Evolutionary conservation across 306 rosid genomes (phyloP).

Genomic region (Pterocarpus santalinus): DNA sequence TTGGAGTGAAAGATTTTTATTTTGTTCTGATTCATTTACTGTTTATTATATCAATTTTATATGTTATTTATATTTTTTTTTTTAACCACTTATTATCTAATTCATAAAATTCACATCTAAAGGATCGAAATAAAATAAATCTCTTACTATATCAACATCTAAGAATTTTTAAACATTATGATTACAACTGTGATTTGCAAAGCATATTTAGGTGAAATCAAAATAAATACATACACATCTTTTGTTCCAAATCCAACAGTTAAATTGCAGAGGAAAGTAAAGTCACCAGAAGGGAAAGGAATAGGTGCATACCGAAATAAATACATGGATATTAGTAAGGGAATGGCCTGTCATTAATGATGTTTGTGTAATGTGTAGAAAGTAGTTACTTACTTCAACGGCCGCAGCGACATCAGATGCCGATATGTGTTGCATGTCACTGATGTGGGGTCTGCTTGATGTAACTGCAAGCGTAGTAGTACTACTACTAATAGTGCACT

Average conservation of each 20-base stretch:
- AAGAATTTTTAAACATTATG: too few relatives aligned
- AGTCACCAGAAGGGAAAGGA: constrained; percentile 28
- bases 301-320: constrained; percentile 1
- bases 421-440: background rate
- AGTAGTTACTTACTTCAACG: constrained; percentile 48
- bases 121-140: too few relatives aligned
- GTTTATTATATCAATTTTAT: too few relatives aligned
- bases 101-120: too few relatives aligned
- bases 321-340: constrained; percentile 32
- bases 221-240: background rate
- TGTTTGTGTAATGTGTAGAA: constrained; percentile 21
- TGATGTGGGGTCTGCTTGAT: constrained; percentile 35
- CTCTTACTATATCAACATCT: too few relatives aligned
- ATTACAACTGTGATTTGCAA: background rate
- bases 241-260: background rate
- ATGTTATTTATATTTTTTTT: too few relatives aligned
- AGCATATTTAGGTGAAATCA: background rate
- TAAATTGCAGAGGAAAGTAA: background rate
- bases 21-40: too few relatives aligned
- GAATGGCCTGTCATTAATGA: constrained; percentile 42
- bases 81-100: too few relatives aligned
- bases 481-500: background rate
- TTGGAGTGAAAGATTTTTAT: too few relatives aligned
- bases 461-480: background rate
- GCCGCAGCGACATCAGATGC: constrained; percentile 21